phyloP scores from a whole-genome alignment of 2,329 filamentous ascomycete genomes.

The Iodosphaeria phyllophila region DNA sequence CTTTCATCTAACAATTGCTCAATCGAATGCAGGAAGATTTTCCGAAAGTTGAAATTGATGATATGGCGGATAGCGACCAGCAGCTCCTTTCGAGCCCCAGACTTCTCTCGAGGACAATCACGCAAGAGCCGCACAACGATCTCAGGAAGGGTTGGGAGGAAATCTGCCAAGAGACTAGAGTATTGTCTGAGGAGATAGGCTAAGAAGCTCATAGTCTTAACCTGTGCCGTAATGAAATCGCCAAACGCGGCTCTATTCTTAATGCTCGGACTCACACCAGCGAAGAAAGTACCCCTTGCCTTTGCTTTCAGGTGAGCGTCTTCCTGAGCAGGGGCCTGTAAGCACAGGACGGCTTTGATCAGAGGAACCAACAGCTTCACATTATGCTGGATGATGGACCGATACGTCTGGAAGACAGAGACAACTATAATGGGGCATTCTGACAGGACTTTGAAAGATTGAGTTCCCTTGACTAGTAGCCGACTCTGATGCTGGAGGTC shows the following conservation, averaged over 20 bases:
- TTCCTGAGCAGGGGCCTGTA: constrained; percentile 86
- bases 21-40: constrained; percentile 87
- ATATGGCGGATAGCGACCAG: constrained; percentile 94
- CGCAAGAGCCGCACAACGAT: constrained; percentile 83
- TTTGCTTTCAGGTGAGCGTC: constrained; percentile 77
- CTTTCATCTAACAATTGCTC: constrained; percentile 87
- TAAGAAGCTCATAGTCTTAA: constrained; percentile 98
- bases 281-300: constrained; percentile 65
- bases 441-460: constrained; percentile 95
- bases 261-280: constrained; percentile 82
- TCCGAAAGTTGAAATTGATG: constrained; percentile 96
- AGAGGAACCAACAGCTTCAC: constrained; percentile 84
- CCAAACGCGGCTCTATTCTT: constrained; percentile 88
- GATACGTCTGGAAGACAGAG: constrained; percentile 90
- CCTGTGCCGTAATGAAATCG: constrained; percentile 93
- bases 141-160: constrained; percentile 65
- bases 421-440: constrained; percentile 98
- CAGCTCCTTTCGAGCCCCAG: constrained; percentile 80
- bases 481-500: constrained; percentile 69
- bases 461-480: constrained; percentile 79
- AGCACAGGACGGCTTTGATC: constrained; percentile 74
- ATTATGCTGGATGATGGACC: constrained; percentile 59
- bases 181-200: constrained; percentile 85
- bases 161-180: constrained; percentile 71
- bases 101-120: constrained; percentile 90